Evolutionary conservation across 2,329 filamentous ascomycete genomes (phyloP).

Genomic region (Orbilia ellipsospora): DNA sequence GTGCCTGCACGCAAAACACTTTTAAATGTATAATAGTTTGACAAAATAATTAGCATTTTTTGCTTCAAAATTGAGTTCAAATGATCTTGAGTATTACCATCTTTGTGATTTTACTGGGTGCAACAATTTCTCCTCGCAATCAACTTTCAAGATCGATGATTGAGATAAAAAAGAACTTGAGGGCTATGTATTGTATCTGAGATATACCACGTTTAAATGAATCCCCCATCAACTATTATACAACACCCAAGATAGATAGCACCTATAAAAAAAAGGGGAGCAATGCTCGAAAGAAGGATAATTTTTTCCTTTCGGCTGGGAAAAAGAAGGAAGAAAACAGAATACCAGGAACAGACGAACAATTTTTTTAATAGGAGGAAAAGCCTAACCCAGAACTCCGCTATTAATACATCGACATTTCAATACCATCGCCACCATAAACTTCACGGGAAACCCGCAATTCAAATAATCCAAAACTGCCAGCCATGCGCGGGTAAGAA

Average conservation of each 20-base stretch:
- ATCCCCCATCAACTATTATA: not conserved
- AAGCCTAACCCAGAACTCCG: constrained; percentile 14
- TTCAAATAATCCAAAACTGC: not conserved
- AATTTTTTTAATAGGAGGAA: not conserved
- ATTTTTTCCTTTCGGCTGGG: not conserved
- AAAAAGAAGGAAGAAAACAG: not conserved
- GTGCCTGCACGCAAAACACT: constrained; percentile 14
- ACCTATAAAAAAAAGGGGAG: too few species aligned
- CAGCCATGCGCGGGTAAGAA: not conserved
- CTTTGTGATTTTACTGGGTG: too few species aligned
- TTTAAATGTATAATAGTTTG: constrained; percentile 50
- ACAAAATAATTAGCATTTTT: not conserved
- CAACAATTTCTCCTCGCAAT: too few species aligned
- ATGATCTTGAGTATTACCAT: too few species aligned
- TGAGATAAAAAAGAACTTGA: too few species aligned
- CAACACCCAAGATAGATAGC: too few species aligned
- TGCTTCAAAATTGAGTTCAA: too few species aligned
- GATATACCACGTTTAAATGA: too few species aligned
- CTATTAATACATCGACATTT: constrained; percentile 5
- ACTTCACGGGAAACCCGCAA: not conserved
- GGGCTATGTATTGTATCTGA: too few species aligned
- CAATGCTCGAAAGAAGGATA: constrained; percentile 1
- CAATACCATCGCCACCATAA: not conserved
- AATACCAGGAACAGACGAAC: not conserved
- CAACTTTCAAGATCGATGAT: too few species aligned